Evolutionary conservation across 1,139 yeast species (phyloP).

Genomic region (Williopsis jadinii): DNA sequence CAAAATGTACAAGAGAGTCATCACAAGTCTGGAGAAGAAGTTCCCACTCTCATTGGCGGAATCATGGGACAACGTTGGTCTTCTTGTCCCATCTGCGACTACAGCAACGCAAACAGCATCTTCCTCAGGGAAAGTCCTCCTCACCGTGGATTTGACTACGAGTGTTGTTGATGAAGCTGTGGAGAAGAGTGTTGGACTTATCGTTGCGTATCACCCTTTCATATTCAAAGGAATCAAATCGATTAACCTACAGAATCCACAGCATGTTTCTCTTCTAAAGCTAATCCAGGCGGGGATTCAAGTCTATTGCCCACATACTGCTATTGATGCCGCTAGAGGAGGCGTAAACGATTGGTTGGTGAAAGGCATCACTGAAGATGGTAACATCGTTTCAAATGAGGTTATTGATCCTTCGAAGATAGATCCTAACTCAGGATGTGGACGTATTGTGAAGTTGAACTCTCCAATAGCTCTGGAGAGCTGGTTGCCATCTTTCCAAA

Average conservation of each 20-base stretch:
- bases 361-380: conserved; percentile 38
- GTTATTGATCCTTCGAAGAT: conserved; percentile 32
- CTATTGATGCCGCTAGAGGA: conserved; percentile 84
- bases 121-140: conserved; percentile 38
- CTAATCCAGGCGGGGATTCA: conserved; percentile 71
- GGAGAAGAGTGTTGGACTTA: conserved; percentile 36
- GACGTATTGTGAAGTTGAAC: conserved; percentile 55
- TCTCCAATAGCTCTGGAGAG: conserved; percentile 36
- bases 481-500: conserved; percentile 50
- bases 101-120: conserved; percentile 17
- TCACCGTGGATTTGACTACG: conserved; percentile 81
- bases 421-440: conserved; percentile 63
- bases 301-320: conserved; percentile 94
- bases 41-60: conserved; percentile 79
- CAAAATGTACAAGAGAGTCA: conserved; percentile 33
- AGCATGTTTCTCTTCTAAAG: conserved; percentile 67
- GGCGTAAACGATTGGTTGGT: conserved; percentile 94
- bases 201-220: conserved; percentile 92
- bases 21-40: conserved; percentile 53
- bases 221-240: conserved; percentile 83
- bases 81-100: conserved; percentile 49
- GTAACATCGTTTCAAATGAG: conserved; percentile 19
- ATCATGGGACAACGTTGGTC: conserved; percentile 59
- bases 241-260: conserved; percentile 64
- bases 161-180: conserved; percentile 86